Evolutionary conservation across 192 early-diverging fungal genomes (phyloP).

Genomic region (Paraglomus occultum): DNA sequence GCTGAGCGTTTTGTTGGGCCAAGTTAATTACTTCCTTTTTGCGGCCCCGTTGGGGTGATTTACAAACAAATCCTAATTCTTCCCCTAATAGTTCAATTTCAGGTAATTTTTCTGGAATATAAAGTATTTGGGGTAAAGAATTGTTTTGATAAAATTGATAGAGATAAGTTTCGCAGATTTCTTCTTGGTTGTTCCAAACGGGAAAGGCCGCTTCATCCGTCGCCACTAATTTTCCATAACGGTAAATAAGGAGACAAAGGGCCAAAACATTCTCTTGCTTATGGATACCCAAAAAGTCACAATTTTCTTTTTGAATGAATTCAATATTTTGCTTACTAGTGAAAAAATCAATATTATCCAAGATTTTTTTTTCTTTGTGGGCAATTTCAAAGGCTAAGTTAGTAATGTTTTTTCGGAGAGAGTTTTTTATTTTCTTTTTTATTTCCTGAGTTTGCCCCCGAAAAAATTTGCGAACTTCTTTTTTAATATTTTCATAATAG

Average conservation of each 20-base stretch:
- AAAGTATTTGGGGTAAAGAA: not conserved
- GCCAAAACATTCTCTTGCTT: constrained; percentile 1
- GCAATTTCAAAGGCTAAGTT: constrained; percentile 10
- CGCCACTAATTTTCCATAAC: constrained; percentile 14
- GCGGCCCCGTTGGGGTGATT: too few relatives aligned
- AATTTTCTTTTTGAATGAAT: constrained; percentile 9
- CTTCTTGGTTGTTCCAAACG: not conserved
- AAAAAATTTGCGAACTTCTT: constrained; percentile 1
- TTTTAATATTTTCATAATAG: constrained; percentile 11
- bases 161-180: not conserved
- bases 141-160: constrained; percentile 4
- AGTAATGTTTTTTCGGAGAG: constrained; percentile 1
- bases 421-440: constrained; percentile 5
- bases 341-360: constrained; percentile 16
- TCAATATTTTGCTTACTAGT: constrained; percentile 2
- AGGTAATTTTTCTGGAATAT: constrained; percentile 6
- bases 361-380: constrained; percentile 17
- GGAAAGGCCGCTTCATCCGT: constrained; percentile 1
- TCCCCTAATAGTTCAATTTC: not conserved
- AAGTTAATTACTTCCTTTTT: too few relatives aligned
- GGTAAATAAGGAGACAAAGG: constrained; percentile 2
- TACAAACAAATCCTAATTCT: constrained; percentile 3
- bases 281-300: constrained; percentile 4
- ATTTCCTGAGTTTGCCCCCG: not conserved
- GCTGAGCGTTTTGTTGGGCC: too few relatives aligned